Base-by-base conservation (phyloP, 2,329 filamentous ascomycete genomes). In the Arthrobotrys sphaeroides region DNA sequence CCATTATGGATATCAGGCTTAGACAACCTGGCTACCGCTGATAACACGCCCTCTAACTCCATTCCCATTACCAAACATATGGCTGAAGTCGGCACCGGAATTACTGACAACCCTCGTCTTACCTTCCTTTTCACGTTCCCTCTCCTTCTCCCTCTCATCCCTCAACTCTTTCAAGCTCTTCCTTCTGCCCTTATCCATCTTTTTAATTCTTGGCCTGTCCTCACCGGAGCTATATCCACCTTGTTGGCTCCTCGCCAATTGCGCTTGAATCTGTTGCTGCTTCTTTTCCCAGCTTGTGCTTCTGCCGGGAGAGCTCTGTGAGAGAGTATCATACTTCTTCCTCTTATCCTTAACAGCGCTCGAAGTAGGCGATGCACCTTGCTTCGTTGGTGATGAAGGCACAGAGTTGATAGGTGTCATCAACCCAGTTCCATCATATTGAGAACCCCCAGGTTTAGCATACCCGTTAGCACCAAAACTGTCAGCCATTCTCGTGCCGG, bases 11-110 rank as follows among this genome's bases (percentile, higher is more conserved):
- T n/a, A 28, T 55, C 33, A 13, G 24, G 31, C 24, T 49, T 59
- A 74, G 4, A 74, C 70, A 26, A 74, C 45, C n/a, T 74, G 70
- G 45, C 70, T 74, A n/a, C 70, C 70, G 38, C 70, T 74, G 22
- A 74, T 68, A 16, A 74, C 62, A 1, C 70, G 62, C 13, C 70
- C 70, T 18, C 70, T 45, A 1, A 74, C n/a, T n/a, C 51, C 69
- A 7, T 43, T 31, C 0, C 10, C 22, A 24, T 9, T 6, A 7
- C 47, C 62, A 59, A 74, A 74, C 70, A 74, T 74, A 13, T 74
- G 70, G 1, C 61, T 57, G 20, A 74, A 74, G 12, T 74, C 70
- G 12, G 70, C 70, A 5, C 70, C 70, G 18, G 62, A 68, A 20
- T 74, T 74, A 22, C 70, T 74, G 5, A 74, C 55, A 1, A 74